Conservation (phyloP, 805 yeast species). For the Yarrowia deformans region DNA sequence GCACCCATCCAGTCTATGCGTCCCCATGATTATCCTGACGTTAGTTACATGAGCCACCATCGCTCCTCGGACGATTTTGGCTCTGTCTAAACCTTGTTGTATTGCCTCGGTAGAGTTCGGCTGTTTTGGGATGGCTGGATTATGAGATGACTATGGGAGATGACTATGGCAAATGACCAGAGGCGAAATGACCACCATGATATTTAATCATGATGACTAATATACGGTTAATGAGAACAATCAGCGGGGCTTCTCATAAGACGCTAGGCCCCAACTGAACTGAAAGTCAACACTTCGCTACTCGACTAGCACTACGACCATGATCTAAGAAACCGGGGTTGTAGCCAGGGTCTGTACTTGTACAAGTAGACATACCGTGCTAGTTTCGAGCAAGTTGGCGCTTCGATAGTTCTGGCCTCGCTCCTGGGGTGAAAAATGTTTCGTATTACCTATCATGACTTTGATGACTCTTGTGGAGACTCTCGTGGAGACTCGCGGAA, state of each 20-base stretch:
- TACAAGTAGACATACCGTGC: too few species aligned
- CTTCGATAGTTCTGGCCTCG: too few species aligned
- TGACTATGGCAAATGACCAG: neutral
- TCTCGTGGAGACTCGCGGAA: too few species aligned
- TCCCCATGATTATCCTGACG: neutral
- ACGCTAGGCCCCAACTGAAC: too few species aligned
- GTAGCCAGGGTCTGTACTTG: too few species aligned
- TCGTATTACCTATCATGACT: too few species aligned
- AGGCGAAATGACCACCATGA: neutral
- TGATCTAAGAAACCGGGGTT: neutral
- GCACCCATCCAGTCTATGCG: constrained; percentile 1
- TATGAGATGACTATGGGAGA: neutral
- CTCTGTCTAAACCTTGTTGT: constrained; percentile 4
- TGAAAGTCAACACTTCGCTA: neutral
- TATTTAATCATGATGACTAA: constrained; percentile 1
- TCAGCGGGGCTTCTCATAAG: too few species aligned
- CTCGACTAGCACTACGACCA: neutral
- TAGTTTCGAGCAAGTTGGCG: too few species aligned
- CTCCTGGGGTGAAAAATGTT: too few species aligned
- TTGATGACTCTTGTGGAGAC: too few species aligned
- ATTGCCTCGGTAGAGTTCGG: constrained; percentile 10
- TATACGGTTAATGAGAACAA: neutral
- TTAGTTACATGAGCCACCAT: neutral
- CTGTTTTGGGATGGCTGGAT: neutral
- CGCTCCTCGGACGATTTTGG: neutral